Evolutionary conservation across 306 rosid species (phyloP).

Genomic region (Luffa acutangula): DNA sequence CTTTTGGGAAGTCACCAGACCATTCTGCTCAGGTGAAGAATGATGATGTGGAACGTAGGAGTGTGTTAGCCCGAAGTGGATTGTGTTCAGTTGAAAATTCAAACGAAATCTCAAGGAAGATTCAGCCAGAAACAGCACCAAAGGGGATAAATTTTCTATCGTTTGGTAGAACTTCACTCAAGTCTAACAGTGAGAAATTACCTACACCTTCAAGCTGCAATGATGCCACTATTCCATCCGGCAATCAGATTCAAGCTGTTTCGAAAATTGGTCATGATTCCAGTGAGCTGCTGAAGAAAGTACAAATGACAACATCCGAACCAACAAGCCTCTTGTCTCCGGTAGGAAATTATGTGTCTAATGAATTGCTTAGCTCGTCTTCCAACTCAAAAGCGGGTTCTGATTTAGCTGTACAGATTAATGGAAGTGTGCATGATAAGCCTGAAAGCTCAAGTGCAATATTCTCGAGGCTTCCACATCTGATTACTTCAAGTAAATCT

Average conservation of each 20-base stretch:
- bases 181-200: conserved; percentile 20
- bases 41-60: conserved; percentile 20
- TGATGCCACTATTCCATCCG: conserved; percentile 13
- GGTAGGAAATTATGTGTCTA: conserved; percentile 10
- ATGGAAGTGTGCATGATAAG: conserved; percentile 12
- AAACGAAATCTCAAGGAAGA: conserved; percentile 20
- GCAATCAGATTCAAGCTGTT: conserved; percentile 12
- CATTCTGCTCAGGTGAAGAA: conserved; percentile 16
- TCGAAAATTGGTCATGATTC: conserved; percentile 18
- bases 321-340: conserved; percentile 22
- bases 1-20: conserved; percentile 31
- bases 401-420: conserved; percentile 20
- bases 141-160: conserved; percentile 63
- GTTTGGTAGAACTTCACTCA: conserved; percentile 37
- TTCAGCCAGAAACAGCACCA: conserved; percentile 25
- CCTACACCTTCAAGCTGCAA: conserved; percentile 13
- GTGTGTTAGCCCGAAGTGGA: conserved; percentile 10
- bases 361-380: conserved; percentile 9
- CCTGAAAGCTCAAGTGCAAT: conserved; percentile 20
- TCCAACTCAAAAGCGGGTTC: conserved; percentile 11
- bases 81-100: conserved; percentile 15
- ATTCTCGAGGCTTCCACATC: conserved; percentile 20
- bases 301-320: conserved; percentile 16
- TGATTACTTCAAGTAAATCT: conserved; percentile 26
- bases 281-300: conserved; percentile 16